Base-by-base conservation (phyloP, 2,329 filamentous ascomycete genomes). In the Cylindrodendrum hubeiense region DNA sequence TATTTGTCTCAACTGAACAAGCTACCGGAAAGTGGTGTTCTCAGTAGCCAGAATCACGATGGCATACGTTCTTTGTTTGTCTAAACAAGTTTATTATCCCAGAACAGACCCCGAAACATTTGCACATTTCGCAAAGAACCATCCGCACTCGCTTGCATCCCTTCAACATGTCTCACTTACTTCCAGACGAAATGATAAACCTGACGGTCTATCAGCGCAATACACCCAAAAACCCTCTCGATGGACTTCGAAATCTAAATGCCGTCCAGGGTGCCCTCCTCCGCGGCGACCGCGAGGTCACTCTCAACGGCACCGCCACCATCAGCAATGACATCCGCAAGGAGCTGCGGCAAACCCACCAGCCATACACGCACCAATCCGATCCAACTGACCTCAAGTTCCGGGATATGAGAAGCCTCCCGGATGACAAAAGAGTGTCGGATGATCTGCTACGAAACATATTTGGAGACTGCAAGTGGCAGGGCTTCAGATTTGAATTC, bases 401-500 rank as follows among this genome's bases (percentile, higher is more conserved):
- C 9, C 19, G 34, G 17, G 21, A 39, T 10, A 43, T 49, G n/a
- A 39, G 17, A 19, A 6, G 22, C 21, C 37, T 1, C 19, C 4
- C 1, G 5, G 3, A 19, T 3, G 22, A 58, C 8, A 10, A 28
- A 4, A 4, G 21, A 17, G 1, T 60, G 2, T 30, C 15, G 5
- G 41, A 28, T 2, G 19, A 30, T 3, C 19, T 44, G 2, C 22
- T 44, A 3, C 13, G 41, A 28, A 4, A 17, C 3, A 46, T 39
- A 52, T 53, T 73, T 28, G 37, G 28, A 4, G 46, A 30, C 4
- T 15, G 4, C 8, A 12, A 15, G 5, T 74, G 68, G 65, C 8
- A 51, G 5, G 76, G 74, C n/a, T 65, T 75, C 21, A 51, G 51
- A 13, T 65, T 77, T 39, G 61, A 60, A 13, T 74, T 77, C 43